Percentiles rank a stretch among this genome's conserved stretches.
phyloP scores from a whole-genome alignment of 2,329 filamentous ascomycete species.

The Didymella pomorum region DNA sequence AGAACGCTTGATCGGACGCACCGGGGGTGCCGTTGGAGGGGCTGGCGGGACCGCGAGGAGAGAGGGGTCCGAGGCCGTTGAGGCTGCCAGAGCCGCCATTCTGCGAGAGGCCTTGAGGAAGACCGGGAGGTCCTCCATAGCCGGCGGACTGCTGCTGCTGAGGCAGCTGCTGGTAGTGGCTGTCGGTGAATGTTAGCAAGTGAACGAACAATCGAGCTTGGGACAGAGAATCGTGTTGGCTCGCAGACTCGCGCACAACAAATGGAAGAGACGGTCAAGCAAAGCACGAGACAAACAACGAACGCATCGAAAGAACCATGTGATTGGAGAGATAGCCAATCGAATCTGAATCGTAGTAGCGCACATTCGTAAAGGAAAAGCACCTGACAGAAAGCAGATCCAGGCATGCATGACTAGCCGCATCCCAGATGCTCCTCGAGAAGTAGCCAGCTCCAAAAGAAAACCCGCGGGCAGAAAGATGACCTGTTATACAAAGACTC shows the following conservation, averaged over 20 bases:
- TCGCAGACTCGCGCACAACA: slow-evolving; percentile 13
- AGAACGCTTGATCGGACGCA: slow-evolving; percentile 46
- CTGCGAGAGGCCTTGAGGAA: slow-evolving; percentile 21
- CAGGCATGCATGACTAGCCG: slow-evolving; percentile 49
- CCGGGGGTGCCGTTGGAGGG: slow-evolving; percentile 43
- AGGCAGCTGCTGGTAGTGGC: slow-evolving; percentile 21
- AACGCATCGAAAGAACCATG: slow-evolving; percentile 42
- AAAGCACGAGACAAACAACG: slow-evolving; percentile 35
- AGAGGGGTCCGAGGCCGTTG: slow-evolving; percentile 21
- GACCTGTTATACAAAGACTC: slow-evolving; percentile 51
- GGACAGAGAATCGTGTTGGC: not conserved
- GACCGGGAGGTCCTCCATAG: slow-evolving; percentile 19
- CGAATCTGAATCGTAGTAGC: slow-evolving; percentile 44
- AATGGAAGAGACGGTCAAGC: slow-evolving; percentile 30
- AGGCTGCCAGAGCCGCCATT: slow-evolving; percentile 20
- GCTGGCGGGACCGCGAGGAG: slow-evolving; percentile 19
- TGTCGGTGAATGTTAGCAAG: slow-evolving; percentile 8
- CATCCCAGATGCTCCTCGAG: slow-evolving; percentile 41
- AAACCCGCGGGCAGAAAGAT: slow-evolving; percentile 44
- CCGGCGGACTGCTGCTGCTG: slow-evolving; percentile 22
- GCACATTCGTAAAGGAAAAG: slow-evolving; percentile 37
- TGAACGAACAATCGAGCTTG: not conserved
- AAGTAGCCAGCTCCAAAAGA: slow-evolving; percentile 41
- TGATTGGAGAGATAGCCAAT: slow-evolving; percentile 51
- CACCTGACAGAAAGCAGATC: slow-evolving; percentile 45